Evolutionary conservation across 331 rosid species (phyloP), one percentile per base, ranked within the genome.

Genomic region (Malus hybrid): DNA sequence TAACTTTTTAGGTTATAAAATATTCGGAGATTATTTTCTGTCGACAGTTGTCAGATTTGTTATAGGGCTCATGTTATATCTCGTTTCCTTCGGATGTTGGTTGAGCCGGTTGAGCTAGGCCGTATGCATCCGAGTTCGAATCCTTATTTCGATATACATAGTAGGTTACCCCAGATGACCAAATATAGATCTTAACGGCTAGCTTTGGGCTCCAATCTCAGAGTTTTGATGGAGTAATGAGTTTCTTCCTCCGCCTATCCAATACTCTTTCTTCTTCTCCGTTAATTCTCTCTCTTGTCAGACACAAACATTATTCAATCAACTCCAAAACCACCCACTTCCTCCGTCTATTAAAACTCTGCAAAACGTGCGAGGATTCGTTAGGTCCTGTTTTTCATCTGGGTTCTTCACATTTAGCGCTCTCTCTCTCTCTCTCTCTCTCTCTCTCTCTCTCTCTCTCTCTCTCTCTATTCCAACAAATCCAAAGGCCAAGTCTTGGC

Each of bases 401-500:
- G 82, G 77, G 87, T 65, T 57, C 76, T 67, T 67, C 84, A 18
- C 61, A 61, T 36, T 32, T 83, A 39, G 80, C 44, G 24, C 10
- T 36, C 3, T 36, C 3, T 36, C 11, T 34, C 39, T 54, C 73
- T 62, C 19, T 61, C 10, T 36, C 3, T 36, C 3, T 36, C 11
- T 34, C 10, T 36, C 3, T 36, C 3, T 36, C 11, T 34, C 39
- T 34, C 36, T 33, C 36, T 33, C 36, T 33, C 29, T 28, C 86
- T 71, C 73, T 79, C 20, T 54, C 73, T 62, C 19, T 61, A 1
- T 83, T 80, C 48, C 14, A 42, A 42, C 48, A 42, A 42, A 42
- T 42, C 14, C 48, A 10, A 42, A 42, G 48, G 48, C 48, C 14
- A 42, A 3, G 48, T 42, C 48, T 42, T 42, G 48, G 48, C 48